Base-by-base conservation (phyloP, 2,329 filamentous ascomycete genomes). In the Alternaria novae-zelandiae region DNA sequence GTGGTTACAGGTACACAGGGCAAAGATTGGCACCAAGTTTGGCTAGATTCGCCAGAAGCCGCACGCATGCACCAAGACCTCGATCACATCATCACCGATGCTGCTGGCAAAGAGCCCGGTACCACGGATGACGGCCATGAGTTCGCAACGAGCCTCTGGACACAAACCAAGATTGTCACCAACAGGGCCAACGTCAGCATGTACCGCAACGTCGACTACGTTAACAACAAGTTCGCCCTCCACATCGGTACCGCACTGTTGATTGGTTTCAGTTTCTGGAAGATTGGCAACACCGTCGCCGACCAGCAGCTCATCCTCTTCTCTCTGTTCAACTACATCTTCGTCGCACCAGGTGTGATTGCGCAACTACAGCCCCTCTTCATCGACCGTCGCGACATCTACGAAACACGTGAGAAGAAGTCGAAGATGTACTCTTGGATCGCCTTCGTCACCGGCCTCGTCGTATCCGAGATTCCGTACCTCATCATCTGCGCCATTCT, bases 371-470 rank as follows among this genome's bases (percentile, higher is more conserved):
- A 80, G 41, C 78, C 82, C 15, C 64, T 84, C 5, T 85, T 86
- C 71, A 83, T 85, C 50, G 81, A 75, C 10, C 68, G 71, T 26
- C 74, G 75, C 28, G 74, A 78, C 17, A 72, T 89, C n/a, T 89
- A 87, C 75, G 86, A 88, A 74, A 85, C 84, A 4, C 85, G 86
- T 46, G 87, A 89, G 72, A 82, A 86, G 12, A 86, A 89, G 3
- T 88, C 86, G 70, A 92, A 92, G 72, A 85, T 88, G 1, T 94
- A 93, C 80, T 90, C 88, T 0, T 93, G 91, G 91, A 84, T 87
- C 66, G 88, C 86, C 1, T 93, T 94, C 77, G 85, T 93, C 71
- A 82, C 90, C 2, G 86, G 88, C 67, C 90, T 91, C 69, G 86
- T 93, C 57, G 61, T 91, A 2, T 89, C 90, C 43, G 91, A 94